Evolutionary conservation across 345 rosid species (phyloP).

Genomic region (Reutealis trisperma): DNA sequence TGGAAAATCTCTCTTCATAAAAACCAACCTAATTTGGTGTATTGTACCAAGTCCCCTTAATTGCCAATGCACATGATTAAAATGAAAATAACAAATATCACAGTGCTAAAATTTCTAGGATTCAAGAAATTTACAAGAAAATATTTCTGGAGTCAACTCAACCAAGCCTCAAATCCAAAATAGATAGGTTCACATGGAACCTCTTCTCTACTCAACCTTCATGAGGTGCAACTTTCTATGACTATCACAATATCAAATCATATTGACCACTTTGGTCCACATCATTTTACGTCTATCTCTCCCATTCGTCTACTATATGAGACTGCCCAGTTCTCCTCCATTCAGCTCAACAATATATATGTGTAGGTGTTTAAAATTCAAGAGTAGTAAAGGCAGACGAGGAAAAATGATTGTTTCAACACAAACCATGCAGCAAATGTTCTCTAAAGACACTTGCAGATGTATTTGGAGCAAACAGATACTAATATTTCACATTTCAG

Average conservation of each 20-base stretch:
- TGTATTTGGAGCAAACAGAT: background rate
- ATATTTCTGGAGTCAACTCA: background rate
- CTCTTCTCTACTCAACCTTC: background rate
- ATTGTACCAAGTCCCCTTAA: too few species aligned
- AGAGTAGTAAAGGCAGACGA: background rate
- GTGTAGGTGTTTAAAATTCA: background rate
- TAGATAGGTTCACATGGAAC: background rate
- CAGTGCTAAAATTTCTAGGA: background rate
- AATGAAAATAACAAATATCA: too few species aligned
- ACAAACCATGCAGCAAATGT: background rate
- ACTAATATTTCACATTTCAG: background rate
- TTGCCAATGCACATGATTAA: too few species aligned
- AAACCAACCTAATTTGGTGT: too few species aligned
- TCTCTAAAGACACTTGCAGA: background rate
- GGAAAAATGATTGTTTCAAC: background rate
- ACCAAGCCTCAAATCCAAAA: background rate
- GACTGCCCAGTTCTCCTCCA: background rate
- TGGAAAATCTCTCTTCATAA: too few species aligned
- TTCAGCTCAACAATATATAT: background rate
- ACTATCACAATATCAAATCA: background rate
- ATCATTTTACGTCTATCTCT: background rate
- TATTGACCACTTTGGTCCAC: background rate
- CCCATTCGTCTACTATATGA: background rate
- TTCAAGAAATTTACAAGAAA: background rate
- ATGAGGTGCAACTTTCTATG: background rate